phyloP scores from a whole-genome alignment of 73 alveolate species.

The Paramecium tetraurelia region DNA sequence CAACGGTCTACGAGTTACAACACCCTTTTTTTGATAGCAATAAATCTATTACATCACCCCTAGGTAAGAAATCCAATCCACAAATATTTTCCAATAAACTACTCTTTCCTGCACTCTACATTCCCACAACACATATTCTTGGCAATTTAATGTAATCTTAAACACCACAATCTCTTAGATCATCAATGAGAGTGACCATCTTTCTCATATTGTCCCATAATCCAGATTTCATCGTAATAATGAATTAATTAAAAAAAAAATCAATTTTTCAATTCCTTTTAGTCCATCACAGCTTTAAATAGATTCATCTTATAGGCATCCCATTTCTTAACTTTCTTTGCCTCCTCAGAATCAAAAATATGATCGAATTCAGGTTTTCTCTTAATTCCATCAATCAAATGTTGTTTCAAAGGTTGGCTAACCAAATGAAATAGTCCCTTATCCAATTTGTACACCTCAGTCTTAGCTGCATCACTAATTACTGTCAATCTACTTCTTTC shows the following conservation, averaged over 20 bases:
- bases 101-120: conserved; percentile 83
- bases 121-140: conserved; percentile 80
- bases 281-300: conserved; percentile 48
- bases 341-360: conserved; percentile 17
- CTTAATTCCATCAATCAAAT: conserved; percentile 57
- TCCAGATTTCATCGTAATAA: conserved; percentile 50
- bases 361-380: conserved; percentile 55
- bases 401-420: conserved; percentile 19
- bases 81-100: conserved; percentile 81
- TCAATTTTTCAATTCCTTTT: conserved; percentile 28
- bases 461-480: conserved; percentile 61
- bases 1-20: conserved; percentile 90
- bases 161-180: conserved; percentile 79
- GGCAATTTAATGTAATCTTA: conserved; percentile 75
- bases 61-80: conserved; percentile 90
- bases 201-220: conserved; percentile 62
- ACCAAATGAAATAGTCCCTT: conserved; percentile 46
- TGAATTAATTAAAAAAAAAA: background rate
- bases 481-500: conserved; percentile 50
- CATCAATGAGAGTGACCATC: conserved; percentile 65
- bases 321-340: conserved; percentile 48
- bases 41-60: conserved; percentile 76
- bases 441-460: conserved; percentile 51
- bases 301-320: conserved; percentile 59
- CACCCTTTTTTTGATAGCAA: conserved; percentile 67